These are phyloP conservation scores for Eragrostis tef DNA, from an alignment of 202 grass and related monocot species.

Conservation along the genomic window DNA sequence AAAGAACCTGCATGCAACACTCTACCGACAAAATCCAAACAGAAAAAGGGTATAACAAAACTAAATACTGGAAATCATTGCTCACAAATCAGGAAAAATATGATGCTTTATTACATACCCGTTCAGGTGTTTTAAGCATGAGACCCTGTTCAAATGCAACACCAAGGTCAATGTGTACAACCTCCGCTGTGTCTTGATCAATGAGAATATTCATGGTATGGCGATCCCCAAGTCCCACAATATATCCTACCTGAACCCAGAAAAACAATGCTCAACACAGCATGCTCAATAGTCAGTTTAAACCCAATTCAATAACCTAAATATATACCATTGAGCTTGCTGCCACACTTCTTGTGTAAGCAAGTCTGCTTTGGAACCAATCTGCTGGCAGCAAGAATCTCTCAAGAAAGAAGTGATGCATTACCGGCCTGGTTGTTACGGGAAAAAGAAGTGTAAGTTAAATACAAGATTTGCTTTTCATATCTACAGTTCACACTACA, in stretches of 20 bases:
- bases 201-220: constrained; percentile 99
- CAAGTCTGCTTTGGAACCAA: constrained; percentile 88
- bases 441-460: background rate
- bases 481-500: background rate
- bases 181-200: constrained; percentile 90
- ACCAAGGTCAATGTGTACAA: constrained; percentile 96
- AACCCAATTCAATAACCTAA: constrained; percentile 28
- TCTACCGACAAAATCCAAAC: background rate
- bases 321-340: constrained; percentile 81
- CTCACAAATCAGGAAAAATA: constrained; percentile 5
- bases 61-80: constrained; percentile 8
- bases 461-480: constrained; percentile 1
- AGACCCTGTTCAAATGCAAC: constrained; percentile 98
- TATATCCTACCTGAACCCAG: constrained; percentile 80
- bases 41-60: background rate
- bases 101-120: constrained; percentile 56
- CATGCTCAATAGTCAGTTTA: constrained; percentile 21
- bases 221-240: constrained; percentile 93
- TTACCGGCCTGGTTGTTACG: constrained; percentile 71
- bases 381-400: constrained; percentile 86
- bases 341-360: constrained; percentile 93
- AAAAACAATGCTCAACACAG: constrained; percentile 39
- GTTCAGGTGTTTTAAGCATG: constrained; percentile 98
- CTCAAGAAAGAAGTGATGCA: constrained; percentile 97
- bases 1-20: background rate